A percentile compares a stretch with the other conserved stretches of the same genome.
phyloP scores from a whole-genome alignment of 371 early-diverging fungal genomes.

The Zychaea mexicana region DNA sequence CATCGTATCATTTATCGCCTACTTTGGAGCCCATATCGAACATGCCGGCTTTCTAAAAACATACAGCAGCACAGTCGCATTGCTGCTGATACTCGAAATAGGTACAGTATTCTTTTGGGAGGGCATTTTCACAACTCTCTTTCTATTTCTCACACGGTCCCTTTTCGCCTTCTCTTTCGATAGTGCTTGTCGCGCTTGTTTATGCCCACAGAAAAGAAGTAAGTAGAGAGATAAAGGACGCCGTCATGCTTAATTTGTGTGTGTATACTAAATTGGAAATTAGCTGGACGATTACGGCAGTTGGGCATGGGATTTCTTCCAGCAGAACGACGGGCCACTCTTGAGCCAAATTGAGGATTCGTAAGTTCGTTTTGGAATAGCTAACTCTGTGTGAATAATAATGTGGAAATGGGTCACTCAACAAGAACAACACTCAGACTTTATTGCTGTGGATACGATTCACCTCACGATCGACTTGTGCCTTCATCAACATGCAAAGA shows the following conservation, averaged over 20 bases:
- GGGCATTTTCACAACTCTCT: neutral
- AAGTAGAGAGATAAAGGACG: neutral
- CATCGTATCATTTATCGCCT: constrained; percentile 32
- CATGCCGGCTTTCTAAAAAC: constrained; percentile 35
- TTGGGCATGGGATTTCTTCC: constrained; percentile 32
- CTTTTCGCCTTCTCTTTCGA: neutral
- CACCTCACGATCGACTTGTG: constrained; percentile 2
- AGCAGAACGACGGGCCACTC: constrained; percentile 24
- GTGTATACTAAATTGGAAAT: neutral
- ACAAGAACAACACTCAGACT: constrained; percentile 5
- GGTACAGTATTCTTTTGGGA: constrained; percentile 7
- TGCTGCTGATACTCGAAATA: constrained; percentile 31
- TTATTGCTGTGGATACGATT: constrained; percentile 14
- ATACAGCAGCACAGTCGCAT: constrained; percentile 32
- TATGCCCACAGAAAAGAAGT: constrained; percentile 12
- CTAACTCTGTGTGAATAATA: no score
- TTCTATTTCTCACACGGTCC: neutral
- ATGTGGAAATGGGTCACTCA: neutral
- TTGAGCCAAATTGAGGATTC: constrained; percentile 27
- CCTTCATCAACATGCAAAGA: neutral
- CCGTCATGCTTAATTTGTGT: neutral
- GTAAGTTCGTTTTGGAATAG: constrained; percentile 19
- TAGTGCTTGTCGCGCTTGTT: constrained; percentile 14
- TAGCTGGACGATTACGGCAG: constrained; percentile 35
- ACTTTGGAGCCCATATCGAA: constrained; percentile 39